phyloP scores from a whole-genome alignment of 208 protist species.

The Leptomonas pyrrhocoris region DNA sequence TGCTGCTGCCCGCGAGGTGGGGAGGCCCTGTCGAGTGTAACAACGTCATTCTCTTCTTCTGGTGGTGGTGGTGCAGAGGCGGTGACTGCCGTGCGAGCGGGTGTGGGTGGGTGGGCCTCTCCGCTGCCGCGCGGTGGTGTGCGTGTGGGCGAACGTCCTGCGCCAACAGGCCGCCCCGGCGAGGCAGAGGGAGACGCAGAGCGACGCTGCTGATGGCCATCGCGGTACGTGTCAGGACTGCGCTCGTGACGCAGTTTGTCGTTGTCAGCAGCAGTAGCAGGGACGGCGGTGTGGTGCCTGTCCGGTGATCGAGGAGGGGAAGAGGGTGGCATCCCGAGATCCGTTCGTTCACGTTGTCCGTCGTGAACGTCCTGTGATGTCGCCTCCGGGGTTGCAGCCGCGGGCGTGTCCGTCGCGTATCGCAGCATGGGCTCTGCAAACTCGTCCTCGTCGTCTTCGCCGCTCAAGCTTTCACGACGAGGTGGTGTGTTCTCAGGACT shows the following conservation, averaged over 20 bases:
- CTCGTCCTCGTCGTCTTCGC: slow-evolving; percentile 29
- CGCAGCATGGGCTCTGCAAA: slow-evolving; percentile 38
- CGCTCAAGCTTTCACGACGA: slow-evolving; percentile 7
- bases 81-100: neutral
- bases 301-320: slow-evolving; percentile 1
- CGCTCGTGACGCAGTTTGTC: neutral
- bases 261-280: neutral
- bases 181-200: slow-evolving; percentile 1
- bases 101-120: neutral
- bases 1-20: neutral
- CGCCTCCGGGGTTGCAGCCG: neutral
- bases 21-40: slow-evolving; percentile 18
- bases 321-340: neutral
- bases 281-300: neutral
- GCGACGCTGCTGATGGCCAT: neutral
- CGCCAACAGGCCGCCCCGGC: neutral
- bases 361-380: slow-evolving; percentile 4
- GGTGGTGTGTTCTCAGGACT: neutral
- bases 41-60: slow-evolving; percentile 25
- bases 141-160: slow-evolving; percentile 6
- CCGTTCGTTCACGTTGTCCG: neutral
- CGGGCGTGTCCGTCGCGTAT: slow-evolving; percentile 20
- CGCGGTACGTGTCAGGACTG: neutral
- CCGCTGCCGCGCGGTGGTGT: slow-evolving; percentile 6
- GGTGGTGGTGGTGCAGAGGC: slow-evolving; percentile 27